A percentile compares a stretch with the other conserved stretches of the same genome.
phyloP scores from a whole-genome alignment of 23 red algal genomes.

The Agarophyton chilense region DNA sequence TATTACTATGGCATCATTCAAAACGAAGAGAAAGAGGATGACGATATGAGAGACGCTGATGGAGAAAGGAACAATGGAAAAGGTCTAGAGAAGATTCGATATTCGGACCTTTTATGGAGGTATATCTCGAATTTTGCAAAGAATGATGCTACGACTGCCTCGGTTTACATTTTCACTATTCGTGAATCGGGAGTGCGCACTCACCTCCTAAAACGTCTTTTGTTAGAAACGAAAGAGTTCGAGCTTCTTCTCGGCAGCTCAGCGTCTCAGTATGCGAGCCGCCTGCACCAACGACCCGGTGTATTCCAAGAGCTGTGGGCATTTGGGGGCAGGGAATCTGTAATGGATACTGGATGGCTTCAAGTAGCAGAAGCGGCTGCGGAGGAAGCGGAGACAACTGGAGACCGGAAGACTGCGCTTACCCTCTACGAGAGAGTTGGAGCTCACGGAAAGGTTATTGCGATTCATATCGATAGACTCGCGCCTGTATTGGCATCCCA shows the following conservation, averaged over 20 bases:
- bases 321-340: constrained; percentile 16
- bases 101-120: constrained; percentile 56
- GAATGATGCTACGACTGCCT: constrained; percentile 60
- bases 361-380: constrained; percentile 40
- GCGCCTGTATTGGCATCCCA: constrained; percentile 23
- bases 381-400: constrained; percentile 37
- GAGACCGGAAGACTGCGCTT: constrained; percentile 31
- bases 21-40: not conserved
- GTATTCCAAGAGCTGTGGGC: constrained; percentile 47
- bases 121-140: constrained; percentile 67
- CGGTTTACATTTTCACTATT: constrained; percentile 85
- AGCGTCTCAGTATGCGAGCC: constrained; percentile 1
- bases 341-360: constrained; percentile 21
- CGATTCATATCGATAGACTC: constrained; percentile 32
- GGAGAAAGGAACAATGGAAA: not conserved
- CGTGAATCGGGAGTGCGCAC: constrained; percentile 48
- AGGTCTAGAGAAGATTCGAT: constrained; percentile 13
- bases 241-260: constrained; percentile 40
- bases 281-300: not conserved
- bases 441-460: constrained; percentile 32
- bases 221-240: constrained; percentile 59
- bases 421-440: constrained; percentile 34
- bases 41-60: not conserved
- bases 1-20: constrained; percentile 81
- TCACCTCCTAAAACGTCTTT: constrained; percentile 27